Base-by-base conservation (phyloP, 176 grass and related monocot species). In the Aegilops umbellulata region DNA sequence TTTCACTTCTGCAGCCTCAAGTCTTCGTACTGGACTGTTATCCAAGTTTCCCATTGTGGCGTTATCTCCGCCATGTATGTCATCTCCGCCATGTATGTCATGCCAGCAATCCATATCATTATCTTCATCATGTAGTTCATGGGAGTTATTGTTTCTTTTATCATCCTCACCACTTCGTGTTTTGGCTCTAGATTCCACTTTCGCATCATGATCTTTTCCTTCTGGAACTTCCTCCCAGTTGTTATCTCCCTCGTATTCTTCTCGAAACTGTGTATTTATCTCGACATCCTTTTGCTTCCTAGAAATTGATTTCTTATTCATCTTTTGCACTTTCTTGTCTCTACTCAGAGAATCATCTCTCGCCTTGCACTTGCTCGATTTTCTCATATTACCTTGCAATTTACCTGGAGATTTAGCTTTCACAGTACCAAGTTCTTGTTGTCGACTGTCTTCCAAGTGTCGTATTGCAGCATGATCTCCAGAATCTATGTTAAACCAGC, bases 131-230 rank as follows among this genome's bases (percentile, higher is more conserved):
- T 68, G 4, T 20, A 31, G 74, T 32, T 49, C 74, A 76, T 55
- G 51, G 30, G 26, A 55, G 27, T 76, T 91, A 65, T 83, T 95
- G 22, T 23, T 29, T 74, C 92, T 98, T 83, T 69, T 79, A 32
- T 57, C 17, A 66, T 58, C 85, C 87, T 87, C 89, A 74, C 25
- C 38, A 65, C 6, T 74, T 84, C 77, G 66, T 44, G 41, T 70
- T 85, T 90, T 88, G 30, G 57, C 44, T 80, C 79, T 76, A 85
- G 78, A 90, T 83, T 96, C 89, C 67, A 71, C 61, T 76, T 88
- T 84, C 65, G 74, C 36, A 44, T 83, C 86, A 76, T 86, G 63
- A 14, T 20, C 29, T 77, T 85, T 90, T 51, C 82, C 78, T 79
- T 83, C 76, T 78, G 17, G 75, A 84, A 85, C 83, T 79, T 66